These are phyloP conservation scores for Pascua sp. DNA, from an alignment of 1,284 basidiomycete genomes.

Conservation along the genomic window DNA sequence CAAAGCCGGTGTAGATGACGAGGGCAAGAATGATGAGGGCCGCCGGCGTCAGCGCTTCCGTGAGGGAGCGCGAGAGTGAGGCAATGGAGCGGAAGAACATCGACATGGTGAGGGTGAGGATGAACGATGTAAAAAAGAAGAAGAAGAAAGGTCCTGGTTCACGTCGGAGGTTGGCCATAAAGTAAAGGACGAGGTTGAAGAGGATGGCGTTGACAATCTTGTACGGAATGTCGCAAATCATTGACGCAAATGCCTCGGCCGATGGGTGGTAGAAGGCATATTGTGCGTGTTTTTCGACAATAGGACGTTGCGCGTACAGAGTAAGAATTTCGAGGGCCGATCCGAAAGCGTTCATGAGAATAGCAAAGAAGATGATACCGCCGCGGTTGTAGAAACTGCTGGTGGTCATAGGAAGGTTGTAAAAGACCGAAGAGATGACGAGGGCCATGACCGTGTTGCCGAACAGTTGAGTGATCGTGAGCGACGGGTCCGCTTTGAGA, in stretches of 20 bases:
- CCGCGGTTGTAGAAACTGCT: constrained; percentile 41
- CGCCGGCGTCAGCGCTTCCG: constrained; percentile 51
- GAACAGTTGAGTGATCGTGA: constrained; percentile 48
- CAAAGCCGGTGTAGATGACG: constrained; percentile 54
- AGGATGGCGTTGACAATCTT: constrained; percentile 48
- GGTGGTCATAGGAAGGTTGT: constrained; percentile 43
- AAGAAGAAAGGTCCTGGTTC: constrained; percentile 47
- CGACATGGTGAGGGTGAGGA: constrained; percentile 51
- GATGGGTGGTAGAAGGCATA: constrained; percentile 53
- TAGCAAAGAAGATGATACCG: constrained; percentile 51
- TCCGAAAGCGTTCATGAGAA: constrained; percentile 46
- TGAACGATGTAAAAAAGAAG: constrained; percentile 48
- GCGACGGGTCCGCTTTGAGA: constrained; percentile 46
- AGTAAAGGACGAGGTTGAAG: constrained; percentile 50
- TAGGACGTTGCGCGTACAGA: constrained; percentile 51
- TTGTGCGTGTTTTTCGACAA: constrained; percentile 50
- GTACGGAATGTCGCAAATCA: constrained; percentile 53
- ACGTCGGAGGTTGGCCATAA: constrained; percentile 51
- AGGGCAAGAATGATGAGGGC: constrained; percentile 52
- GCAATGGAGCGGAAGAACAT: constrained; percentile 55
- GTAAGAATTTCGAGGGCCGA: constrained; percentile 47
- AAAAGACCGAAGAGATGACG: constrained; percentile 50
- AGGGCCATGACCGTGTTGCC: constrained; percentile 50
- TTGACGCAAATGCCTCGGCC: constrained; percentile 51
- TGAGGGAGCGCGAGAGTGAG: constrained; percentile 45